phyloP scores from a whole-genome alignment of 352 stramenopile species.

The Pythium phragmitis region DNA sequence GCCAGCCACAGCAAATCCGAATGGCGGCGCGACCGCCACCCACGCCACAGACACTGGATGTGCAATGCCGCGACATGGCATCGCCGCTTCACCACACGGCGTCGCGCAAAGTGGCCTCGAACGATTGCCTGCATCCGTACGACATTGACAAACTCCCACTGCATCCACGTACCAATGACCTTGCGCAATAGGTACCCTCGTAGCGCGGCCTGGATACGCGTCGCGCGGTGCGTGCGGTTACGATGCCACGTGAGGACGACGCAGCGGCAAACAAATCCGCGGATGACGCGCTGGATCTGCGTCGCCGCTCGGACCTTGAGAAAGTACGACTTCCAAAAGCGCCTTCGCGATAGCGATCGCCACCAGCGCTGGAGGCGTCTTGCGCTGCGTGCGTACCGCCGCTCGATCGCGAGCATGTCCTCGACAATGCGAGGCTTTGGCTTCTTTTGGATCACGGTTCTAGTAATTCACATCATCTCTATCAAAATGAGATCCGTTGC shows the following conservation, averaged over 20 bases:
- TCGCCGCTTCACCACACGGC: conserved; percentile 10
- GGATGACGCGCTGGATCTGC: conserved; percentile 53
- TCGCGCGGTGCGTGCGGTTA: conserved; percentile 47
- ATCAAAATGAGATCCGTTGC: neutral
- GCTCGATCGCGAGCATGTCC: conserved; percentile 71
- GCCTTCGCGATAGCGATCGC: conserved; percentile 35
- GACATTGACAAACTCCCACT: conserved; percentile 61
- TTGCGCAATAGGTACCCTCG: conserved; percentile 50
- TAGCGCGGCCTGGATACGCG: conserved; percentile 57
- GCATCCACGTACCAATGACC: conserved; percentile 46
- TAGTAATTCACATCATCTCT: neutral
- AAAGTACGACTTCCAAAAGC: conserved; percentile 52
- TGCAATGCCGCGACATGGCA: conserved; percentile 40
- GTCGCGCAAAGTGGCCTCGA: conserved; percentile 43
- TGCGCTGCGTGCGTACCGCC: conserved; percentile 48
- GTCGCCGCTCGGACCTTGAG: conserved; percentile 38
- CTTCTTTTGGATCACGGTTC: conserved; percentile 29
- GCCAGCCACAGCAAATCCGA: conserved; percentile 57
- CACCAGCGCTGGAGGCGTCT: conserved; percentile 59
- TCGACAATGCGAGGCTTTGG: conserved; percentile 60
- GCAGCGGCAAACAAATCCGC: conserved; percentile 51
- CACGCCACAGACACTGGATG: conserved; percentile 71
- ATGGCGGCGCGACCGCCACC: conserved; percentile 37
- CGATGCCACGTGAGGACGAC: conserved; percentile 55
- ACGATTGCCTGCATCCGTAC: conserved; percentile 66